Conservation (phyloP, 2,329 filamentous ascomycete genomes). For the Periconia macrospinosa region DNA sequence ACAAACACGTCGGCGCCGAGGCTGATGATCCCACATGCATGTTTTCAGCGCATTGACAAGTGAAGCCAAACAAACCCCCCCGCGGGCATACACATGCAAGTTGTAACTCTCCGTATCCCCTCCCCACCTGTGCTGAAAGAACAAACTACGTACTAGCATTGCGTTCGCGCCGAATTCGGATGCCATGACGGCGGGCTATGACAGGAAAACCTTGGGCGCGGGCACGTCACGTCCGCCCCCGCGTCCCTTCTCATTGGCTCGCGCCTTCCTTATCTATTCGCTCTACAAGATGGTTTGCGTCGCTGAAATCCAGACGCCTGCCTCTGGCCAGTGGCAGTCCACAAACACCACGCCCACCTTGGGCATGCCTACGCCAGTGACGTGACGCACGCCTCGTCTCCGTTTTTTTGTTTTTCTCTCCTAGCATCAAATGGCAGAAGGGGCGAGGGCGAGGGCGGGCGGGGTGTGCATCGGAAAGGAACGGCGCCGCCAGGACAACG, state of each 20-base stretch:
- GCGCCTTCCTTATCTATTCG: constrained; percentile 34
- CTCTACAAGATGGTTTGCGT: constrained; percentile 38
- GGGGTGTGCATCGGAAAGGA: neutral
- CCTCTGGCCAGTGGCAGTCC: constrained; percentile 51
- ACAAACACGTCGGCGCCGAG: too few relatives aligned
- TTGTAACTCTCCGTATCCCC: too few relatives aligned
- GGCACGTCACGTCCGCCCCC: constrained; percentile 26
- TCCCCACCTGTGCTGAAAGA: too few relatives aligned
- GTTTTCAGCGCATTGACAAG: too few relatives aligned
- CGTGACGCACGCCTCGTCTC: constrained; percentile 58
- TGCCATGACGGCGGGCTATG: constrained; percentile 31
- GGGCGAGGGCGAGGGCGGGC: neutral
- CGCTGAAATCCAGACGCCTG: constrained; percentile 21
- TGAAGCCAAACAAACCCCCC: neutral
- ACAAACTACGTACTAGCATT: neutral
- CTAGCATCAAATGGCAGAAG: too few relatives aligned
- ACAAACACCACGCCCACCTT: constrained; percentile 80
- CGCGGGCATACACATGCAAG: too few relatives aligned
- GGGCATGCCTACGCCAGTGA: constrained; percentile 62
- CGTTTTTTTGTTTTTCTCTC: constrained; percentile 9
- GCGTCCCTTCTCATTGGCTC: constrained; percentile 31
- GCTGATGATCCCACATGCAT: too few relatives aligned
- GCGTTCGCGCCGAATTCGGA: constrained; percentile 2
- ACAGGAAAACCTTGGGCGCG: constrained; percentile 23
- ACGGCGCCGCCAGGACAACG: neutral